Base-by-base conservation (phyloP, 306 rosid species). In the Vicia villosa region DNA sequence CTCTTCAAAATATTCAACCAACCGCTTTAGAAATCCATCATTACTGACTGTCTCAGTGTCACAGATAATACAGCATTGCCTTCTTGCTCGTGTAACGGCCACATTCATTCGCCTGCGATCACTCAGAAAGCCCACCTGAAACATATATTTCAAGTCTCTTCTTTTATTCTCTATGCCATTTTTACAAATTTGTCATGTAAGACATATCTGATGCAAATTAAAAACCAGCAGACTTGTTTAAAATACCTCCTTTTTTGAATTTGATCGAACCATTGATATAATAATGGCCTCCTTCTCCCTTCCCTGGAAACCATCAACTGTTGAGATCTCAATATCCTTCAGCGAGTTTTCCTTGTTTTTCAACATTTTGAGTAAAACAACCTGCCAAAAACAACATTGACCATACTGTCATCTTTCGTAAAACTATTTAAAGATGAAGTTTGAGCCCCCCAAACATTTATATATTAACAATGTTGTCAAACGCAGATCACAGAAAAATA, bases 271-370 rank as follows among this genome's bases (percentile, higher is more conserved):
- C 99, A 90, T 94, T 54, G 97, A 94, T 74, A 94, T 94, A 65
- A 94, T 82, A 54, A 88, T 88, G 72, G 97, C 96, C 79, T 91
- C 99, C 83, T 94, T 94, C 80, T 94, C 99, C 75, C 99, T 82
- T 52, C 99, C 97, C 66, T 94, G 99, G 83, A 94, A 94, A 50
- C 99, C 99, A 67, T 94, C 99, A 68, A 94, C 99, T 46, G 99
- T 94, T 45, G 99, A 94, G 54, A 94, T 91, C 78, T 94, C 99
- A 74, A 91, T 58, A 74, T 86, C 88, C 79, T 87, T 94, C 56
- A 94, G 80, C 63, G 70, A 78, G 81, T 73, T 83, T 51, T 91
- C 96, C 74, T 88, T 91, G 82, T 82, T 85, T 84, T 34, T 94
- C 85, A 94, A 86, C 82, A 80, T 88, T 84, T 79, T 91, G 50